Percentiles rank a stretch among this genome's conserved stretches.
These are phyloP conservation scores for Aurifilum marmelostoma DNA, from an alignment of 2,329 filamentous ascomycete species.

Conservation along the genomic window DNA sequence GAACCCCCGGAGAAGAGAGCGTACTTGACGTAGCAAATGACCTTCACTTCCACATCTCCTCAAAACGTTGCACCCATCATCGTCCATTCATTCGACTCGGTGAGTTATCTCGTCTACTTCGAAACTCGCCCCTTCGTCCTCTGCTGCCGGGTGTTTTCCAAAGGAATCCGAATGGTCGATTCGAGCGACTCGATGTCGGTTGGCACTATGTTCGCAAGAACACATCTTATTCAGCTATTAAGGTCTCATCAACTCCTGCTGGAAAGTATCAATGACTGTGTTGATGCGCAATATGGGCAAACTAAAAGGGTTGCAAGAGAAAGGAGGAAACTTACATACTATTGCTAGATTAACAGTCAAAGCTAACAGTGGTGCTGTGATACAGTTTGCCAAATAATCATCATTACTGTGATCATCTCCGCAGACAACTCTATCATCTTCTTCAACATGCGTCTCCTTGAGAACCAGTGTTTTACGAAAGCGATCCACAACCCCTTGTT, in stretches of 20 bases:
- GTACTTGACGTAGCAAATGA: background rate
- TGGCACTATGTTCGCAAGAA: background rate
- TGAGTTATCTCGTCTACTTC: background rate
- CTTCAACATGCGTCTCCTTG: background rate
- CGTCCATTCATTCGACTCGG: background rate
- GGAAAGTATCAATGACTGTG: too few species aligned
- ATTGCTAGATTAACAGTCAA: too few species aligned
- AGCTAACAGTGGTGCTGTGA: background rate
- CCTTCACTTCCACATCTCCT: background rate
- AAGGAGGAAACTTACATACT: background rate
- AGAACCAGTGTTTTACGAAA: background rate
- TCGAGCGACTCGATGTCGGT: too few species aligned
- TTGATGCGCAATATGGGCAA: background rate
- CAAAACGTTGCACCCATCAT: background rate
- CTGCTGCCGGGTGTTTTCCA: background rate
- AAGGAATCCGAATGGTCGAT: too few species aligned
- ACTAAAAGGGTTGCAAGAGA: too few species aligned
- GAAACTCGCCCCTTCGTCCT: background rate
- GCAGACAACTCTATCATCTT: background rate
- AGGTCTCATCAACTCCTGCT: background rate
- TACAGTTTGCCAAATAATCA: background rate
- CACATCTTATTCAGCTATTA: background rate
- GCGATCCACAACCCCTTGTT: background rate
- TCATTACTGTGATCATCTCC: background rate
- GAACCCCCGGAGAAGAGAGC: background rate